A percentile compares a stretch with the other conserved stretches of the same genome.
These are phyloP conservation scores for Camellia granthamiana DNA, from an alignment of 148 eudicot species.

Conservation along the genomic window DNA sequence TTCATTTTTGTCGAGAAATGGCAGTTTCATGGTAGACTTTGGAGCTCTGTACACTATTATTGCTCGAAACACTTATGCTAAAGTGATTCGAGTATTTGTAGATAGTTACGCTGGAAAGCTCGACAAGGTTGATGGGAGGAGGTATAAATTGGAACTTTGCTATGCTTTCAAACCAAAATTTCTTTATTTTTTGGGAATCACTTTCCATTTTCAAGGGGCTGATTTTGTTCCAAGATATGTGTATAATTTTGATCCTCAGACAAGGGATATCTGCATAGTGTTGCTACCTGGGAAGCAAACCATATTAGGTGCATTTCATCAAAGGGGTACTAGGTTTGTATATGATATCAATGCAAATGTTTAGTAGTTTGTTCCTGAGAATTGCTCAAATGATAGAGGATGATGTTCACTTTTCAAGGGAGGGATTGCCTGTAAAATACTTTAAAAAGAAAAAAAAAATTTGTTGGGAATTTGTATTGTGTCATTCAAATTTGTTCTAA, in stretches of 20 bases:
- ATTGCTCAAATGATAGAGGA: too few relatives aligned
- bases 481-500: too few relatives aligned
- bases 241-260: neutral
- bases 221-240: neutral
- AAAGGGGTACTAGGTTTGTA: too few relatives aligned
- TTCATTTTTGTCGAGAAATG: neutral
- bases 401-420: too few relatives aligned
- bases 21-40: neutral
- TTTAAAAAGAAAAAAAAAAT: too few relatives aligned
- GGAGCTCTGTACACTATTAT: neutral
- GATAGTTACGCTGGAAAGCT: neutral
- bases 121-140: neutral
- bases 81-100: neutral
- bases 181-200: neutral
- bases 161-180: too few relatives aligned
- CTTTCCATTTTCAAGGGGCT: neutral
- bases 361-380: too few relatives aligned
- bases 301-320: neutral
- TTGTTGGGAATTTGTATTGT: too few relatives aligned
- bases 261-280: neutral
- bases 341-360: too few relatives aligned
- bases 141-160: neutral
- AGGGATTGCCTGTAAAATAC: too few relatives aligned
- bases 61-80: neutral
- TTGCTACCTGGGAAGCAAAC: neutral